Percentiles rank a stretch among this genome's conserved stretches.
phyloP scores from a whole-genome alignment of 2,329 filamentous ascomycete species.

The Trichoderma sp. region DNA sequence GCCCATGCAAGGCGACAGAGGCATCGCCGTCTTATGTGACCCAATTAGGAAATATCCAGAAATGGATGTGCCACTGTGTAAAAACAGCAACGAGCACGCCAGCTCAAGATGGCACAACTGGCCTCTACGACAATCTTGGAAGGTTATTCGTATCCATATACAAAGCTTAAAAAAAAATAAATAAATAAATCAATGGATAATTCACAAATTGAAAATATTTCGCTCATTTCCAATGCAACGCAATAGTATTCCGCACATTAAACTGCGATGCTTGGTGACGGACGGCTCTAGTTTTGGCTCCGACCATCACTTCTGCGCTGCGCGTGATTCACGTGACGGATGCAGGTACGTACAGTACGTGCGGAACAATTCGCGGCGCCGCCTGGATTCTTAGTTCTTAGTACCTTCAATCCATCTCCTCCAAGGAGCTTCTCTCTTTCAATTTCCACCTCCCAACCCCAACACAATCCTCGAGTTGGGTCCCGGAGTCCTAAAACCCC shows the following conservation, averaged over 20 bases:
- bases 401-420: background rate
- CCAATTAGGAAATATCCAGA: background rate
- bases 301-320: background rate
- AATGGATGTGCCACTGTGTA: background rate
- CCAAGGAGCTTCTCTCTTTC: background rate
- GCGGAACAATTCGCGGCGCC: conserved; percentile 29
- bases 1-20: background rate
- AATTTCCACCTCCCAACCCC: conserved; percentile 23
- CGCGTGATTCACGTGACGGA: conserved; percentile 28
- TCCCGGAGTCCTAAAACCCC: conserved; percentile 30
- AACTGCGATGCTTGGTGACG: background rate
- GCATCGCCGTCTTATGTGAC: background rate
- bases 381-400: background rate
- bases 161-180: background rate
- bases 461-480: conserved; percentile 29
- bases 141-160: background rate
- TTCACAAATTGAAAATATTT: background rate
- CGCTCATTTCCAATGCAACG: background rate
- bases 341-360: conserved; percentile 10
- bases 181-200: background rate
- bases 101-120: background rate
- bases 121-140: background rate
- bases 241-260: background rate
- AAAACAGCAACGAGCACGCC: background rate
- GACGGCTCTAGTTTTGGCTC: conserved; percentile 13